Conservation (phyloP, 2,329 filamentous ascomycete species). For the Fusarium temperatum region DNA sequence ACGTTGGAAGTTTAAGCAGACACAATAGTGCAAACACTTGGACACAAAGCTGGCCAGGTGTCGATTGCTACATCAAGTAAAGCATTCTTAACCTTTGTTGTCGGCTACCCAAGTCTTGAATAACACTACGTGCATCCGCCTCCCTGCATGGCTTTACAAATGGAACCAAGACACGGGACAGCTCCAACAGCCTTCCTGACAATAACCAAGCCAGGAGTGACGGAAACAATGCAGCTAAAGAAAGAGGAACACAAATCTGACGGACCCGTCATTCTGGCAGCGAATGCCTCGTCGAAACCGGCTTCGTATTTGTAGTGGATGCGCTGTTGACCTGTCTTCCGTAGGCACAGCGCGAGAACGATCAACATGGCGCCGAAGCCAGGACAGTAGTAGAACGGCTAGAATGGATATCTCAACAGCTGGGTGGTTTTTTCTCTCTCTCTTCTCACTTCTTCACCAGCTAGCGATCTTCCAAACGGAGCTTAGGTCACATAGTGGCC, state of each 20-base stretch:
- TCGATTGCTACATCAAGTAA: background rate
- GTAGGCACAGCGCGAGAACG: slow-evolving; percentile 10
- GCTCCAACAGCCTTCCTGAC: background rate
- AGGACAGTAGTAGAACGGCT: slow-evolving; percentile 20
- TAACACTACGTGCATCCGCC: slow-evolving; percentile 20
- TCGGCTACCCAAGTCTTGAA: slow-evolving; percentile 4
- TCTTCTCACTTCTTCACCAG: slow-evolving; percentile 11
- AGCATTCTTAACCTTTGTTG: background rate
- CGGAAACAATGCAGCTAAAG: slow-evolving; percentile 3
- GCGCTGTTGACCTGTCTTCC: slow-evolving; percentile 8
- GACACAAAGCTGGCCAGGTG: background rate
- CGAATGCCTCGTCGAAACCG: background rate
- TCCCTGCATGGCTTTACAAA: slow-evolving; percentile 37
- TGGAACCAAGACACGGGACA: slow-evolving; percentile 15
- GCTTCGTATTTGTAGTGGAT: slow-evolving; percentile 15
- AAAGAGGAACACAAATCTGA: background rate
- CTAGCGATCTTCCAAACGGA: slow-evolving; percentile 18
- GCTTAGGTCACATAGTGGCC: slow-evolving; percentile 19
- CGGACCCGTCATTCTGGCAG: background rate
- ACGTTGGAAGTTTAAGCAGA: background rate
- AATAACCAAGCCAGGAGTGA: background rate
- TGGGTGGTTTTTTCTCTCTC: slow-evolving; percentile 4
- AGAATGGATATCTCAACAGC: slow-evolving; percentile 29
- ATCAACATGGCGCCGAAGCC: slow-evolving; percentile 33
- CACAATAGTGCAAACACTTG: slow-evolving; percentile 1